Conservation (phyloP, 768 basidiomycete species). For the Tulasnella sp. region DNA sequence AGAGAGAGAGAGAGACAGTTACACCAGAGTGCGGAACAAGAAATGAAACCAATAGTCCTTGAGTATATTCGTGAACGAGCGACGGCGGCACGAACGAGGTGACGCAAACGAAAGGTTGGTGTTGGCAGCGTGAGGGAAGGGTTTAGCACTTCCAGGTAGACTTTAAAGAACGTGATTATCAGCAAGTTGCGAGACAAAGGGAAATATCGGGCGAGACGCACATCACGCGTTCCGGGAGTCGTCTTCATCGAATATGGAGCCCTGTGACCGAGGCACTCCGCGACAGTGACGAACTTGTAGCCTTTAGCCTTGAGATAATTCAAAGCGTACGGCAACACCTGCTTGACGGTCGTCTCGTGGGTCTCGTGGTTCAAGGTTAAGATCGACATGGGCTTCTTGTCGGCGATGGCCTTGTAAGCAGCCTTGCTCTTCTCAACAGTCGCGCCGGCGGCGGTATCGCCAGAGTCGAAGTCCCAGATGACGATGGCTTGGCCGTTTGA, state of each 20-base stretch:
- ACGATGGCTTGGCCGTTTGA: neutral
- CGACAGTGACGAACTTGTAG: neutral
- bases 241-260: neutral
- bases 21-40: no score
- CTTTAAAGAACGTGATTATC: neutral
- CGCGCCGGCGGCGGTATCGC: no score
- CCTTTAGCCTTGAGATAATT: neutral
- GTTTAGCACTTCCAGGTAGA: neutral
- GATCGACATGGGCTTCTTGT: slow-evolving; percentile 27
- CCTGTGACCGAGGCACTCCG: neutral
- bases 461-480: no score
- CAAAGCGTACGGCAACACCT: neutral
- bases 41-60: neutral
- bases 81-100: neutral
- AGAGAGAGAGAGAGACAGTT: no score
- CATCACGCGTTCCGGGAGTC: neutral
- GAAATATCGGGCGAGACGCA: neutral
- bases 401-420: neutral
- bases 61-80: neutral
- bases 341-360: neutral
- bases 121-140: neutral
- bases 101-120: no score
- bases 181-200: no score
- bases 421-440: neutral
- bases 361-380: slow-evolving; percentile 19